Conservation (phyloP, 2,329 filamentous ascomycete species). For the Cordyceps cateniannulata region DNA sequence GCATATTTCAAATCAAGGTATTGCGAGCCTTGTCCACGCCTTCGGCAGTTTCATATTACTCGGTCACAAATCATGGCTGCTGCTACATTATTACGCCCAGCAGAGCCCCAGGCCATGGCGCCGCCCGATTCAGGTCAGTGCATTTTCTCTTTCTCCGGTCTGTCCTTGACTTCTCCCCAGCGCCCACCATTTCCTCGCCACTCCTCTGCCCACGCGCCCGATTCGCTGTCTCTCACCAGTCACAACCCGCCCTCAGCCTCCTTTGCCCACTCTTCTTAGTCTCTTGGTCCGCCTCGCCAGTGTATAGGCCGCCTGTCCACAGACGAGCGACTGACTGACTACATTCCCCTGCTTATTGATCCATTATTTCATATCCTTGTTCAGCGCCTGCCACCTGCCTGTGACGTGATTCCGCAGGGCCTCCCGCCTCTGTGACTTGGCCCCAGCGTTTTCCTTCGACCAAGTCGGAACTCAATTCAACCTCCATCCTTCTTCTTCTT, state of each 20-base stretch:
- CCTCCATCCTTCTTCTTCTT: background rate
- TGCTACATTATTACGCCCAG: slow-evolving; percentile 1
- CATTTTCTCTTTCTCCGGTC: background rate
- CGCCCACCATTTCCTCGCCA: slow-evolving; percentile 6
- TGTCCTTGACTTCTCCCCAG: background rate
- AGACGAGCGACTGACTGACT: background rate
- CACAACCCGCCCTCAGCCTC: background rate
- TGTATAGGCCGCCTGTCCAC: background rate
- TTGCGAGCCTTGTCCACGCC: background rate
- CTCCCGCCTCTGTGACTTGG: slow-evolving; percentile 13
- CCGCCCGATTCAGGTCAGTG: slow-evolving; percentile 11
- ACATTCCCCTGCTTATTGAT: slow-evolving; percentile 12
- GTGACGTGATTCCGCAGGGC: slow-evolving; percentile 9
- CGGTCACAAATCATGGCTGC: background rate
- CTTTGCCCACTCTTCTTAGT: slow-evolving; percentile 9
- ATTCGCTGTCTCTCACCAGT: background rate
- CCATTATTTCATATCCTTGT: slow-evolving; percentile 2
- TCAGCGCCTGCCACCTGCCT: slow-evolving; percentile 14
- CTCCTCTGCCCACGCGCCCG: slow-evolving; percentile 3
- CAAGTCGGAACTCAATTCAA: background rate
- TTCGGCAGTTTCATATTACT: background rate
- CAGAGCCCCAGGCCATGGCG: slow-evolving; percentile 1
- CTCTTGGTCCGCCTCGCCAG: slow-evolving; percentile 2
- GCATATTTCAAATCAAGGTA: background rate
- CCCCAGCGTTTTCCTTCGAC: background rate